phyloP scores from a whole-genome alignment of 352 stramenopile genomes.

The Elongisporangium anandrum region DNA sequence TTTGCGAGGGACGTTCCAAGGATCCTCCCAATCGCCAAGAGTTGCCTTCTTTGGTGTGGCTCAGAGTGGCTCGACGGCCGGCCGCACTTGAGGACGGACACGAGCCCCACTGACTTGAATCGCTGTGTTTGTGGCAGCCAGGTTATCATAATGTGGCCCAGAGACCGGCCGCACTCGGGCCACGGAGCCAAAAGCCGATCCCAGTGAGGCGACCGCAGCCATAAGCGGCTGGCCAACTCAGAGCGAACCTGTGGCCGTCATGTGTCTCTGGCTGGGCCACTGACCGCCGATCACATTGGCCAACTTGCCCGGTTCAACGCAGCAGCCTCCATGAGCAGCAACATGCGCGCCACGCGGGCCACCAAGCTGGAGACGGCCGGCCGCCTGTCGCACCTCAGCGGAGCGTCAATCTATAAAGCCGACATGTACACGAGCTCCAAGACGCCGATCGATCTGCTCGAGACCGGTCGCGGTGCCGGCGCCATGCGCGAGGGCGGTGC shows the following conservation, averaged over 20 bases:
- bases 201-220: background rate
- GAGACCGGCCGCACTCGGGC: background rate
- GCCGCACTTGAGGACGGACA: background rate
- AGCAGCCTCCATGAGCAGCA: background rate
- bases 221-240: background rate
- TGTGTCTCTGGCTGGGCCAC: background rate
- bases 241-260: background rate
- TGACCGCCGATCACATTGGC: background rate
- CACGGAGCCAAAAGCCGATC: background rate
- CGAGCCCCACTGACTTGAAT: too few species aligned
- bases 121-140: too few species aligned
- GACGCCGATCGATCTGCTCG: background rate
- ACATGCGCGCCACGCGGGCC: background rate
- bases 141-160: background rate
- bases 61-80: too few species aligned
- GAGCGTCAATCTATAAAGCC: background rate
- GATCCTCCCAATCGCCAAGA: background rate
- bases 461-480: background rate
- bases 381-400: background rate
- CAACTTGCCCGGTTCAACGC: background rate
- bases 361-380: background rate
- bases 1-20: background rate
- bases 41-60: too few species aligned
- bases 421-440: background rate
- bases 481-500: constrained; percentile 8